Percentiles rank a stretch among this genome's conserved stretches.
Conservation (phyloP, 2,329 filamentous ascomycete species). For the Bipolaris victoriae region DNA sequence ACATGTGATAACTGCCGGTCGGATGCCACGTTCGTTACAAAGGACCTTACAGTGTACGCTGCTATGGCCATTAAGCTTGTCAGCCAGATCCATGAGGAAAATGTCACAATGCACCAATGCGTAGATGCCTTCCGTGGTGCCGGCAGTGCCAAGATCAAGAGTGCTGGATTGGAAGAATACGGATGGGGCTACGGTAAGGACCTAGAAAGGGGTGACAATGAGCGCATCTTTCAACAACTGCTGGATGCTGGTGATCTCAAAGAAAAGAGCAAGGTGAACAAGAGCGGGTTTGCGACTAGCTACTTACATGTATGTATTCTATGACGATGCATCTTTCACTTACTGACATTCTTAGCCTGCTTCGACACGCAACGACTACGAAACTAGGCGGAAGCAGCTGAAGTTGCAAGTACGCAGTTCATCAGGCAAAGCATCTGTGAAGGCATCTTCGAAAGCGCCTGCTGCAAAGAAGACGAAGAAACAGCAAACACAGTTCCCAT, state of each 20-base stretch:
- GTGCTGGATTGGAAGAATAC: conserved; percentile 60
- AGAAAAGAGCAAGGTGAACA: conserved; percentile 72
- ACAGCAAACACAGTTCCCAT: conserved; percentile 59
- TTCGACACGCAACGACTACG: conserved; percentile 55
- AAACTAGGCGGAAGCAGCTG: conserved; percentile 43
- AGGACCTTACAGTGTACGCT: conserved; percentile 80
- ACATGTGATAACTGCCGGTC: conserved; percentile 90
- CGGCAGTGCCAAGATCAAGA: conserved; percentile 64
- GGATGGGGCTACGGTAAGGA: conserved; percentile 68
- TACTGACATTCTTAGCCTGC: conserved; percentile 48
- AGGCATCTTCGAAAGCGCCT: conserved; percentile 33
- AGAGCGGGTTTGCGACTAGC: conserved; percentile 71
- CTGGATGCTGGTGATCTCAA: conserved; percentile 73
- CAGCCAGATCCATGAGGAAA: conserved; percentile 59
- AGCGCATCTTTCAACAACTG: conserved; percentile 82
- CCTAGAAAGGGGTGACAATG: conserved; percentile 75
- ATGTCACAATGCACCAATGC: conserved; percentile 73
- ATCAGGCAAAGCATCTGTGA: conserved; percentile 46
- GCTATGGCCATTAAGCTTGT: conserved; percentile 73
- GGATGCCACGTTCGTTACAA: conserved; percentile 70
- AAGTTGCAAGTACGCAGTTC: conserved; percentile 62
- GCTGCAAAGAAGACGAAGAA: conserved; percentile 34
- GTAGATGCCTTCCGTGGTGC: conserved; percentile 83
- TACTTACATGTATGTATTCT: conserved; percentile 69
- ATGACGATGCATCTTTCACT: neutral